phyloP scores from a whole-genome alignment of 805 yeast species.

The Wickerhamiella azymoides region DNA sequence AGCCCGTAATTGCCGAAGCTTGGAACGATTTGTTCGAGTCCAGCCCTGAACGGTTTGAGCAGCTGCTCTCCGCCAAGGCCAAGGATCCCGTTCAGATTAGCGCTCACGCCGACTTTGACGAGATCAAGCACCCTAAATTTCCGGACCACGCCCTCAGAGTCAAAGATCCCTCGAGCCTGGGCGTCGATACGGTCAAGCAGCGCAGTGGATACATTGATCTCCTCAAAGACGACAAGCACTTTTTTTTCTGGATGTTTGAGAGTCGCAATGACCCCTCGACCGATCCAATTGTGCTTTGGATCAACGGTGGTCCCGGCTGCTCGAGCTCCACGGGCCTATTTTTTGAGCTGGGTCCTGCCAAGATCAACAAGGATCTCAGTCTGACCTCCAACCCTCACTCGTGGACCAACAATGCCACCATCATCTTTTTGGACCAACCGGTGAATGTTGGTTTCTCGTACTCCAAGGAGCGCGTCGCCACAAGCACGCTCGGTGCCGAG shows the following conservation, averaged over 20 bases:
- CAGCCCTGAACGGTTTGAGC: not conserved
- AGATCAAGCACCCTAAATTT: not conserved
- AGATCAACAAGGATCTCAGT: conserved; percentile 52
- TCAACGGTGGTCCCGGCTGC: conserved; percentile 98
- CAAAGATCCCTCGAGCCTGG: conserved; percentile 50
- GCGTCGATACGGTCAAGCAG: conserved; percentile 70
- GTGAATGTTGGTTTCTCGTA: conserved; percentile 90
- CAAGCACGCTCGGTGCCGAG: conserved; percentile 51
- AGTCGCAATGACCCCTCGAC: conserved; percentile 67
- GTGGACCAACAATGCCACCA: conserved; percentile 89
- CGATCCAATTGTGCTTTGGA: conserved; percentile 81
- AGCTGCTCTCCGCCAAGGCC: not conserved
- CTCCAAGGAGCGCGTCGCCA: conserved; percentile 24
- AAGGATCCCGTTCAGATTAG: not conserved
- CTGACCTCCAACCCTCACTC: conserved; percentile 74
- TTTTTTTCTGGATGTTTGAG: conserved; percentile 87
- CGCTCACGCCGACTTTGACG: not conserved
- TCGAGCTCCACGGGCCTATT: conserved; percentile 83
- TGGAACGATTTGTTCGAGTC: conserved; percentile 3
- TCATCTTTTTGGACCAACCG: conserved; percentile 89
- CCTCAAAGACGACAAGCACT: conserved; percentile 77
- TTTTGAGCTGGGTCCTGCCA: conserved; percentile 86
- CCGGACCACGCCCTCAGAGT: conserved; percentile 44
- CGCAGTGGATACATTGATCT: conserved; percentile 66
- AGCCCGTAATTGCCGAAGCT: not conserved